Base-by-base conservation (phyloP, 495 filamentous ascomycete species). In the Pyrenula aspistea region DNA sequence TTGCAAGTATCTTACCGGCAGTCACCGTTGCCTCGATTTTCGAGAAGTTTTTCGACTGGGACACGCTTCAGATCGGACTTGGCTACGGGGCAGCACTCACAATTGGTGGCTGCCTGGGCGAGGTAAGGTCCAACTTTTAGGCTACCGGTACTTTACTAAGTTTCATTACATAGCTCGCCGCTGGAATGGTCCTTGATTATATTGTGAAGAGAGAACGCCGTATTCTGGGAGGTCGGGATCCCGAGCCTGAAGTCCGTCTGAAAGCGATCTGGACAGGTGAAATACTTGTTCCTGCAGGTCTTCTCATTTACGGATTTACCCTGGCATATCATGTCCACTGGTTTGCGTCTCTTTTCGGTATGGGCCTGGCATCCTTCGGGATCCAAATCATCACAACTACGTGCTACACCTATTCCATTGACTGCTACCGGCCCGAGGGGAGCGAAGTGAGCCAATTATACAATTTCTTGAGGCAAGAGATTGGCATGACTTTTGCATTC, bases 231-330 rank as follows among this genome's bases (percentile, higher is more conserved):
- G 55, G 48, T 22, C 22, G 24, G 12, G 50, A 49, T 24, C 55
- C 55, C 21, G 42, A 23, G 23, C 55, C 55, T 20, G 55, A 56
- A 24, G 47, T 48, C 48, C 55, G 55, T 20, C 50, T 56, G 22
- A 56, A 56, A 24, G 55, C 42, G 24, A 22, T 56, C 23, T 56
- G 55, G 55, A 51, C 55, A 49, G 55, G 55, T 2, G 55, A 42
- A n/a, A 51, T 56, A 20, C 55, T 56, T 15, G 21, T 56, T 24
- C 50, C 42, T 56, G 50, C 11, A 42, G 19, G 55, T 22, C 42
- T 36, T 25, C 55, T 53, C 48, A 49, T 49, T 56, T 56, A n/a
- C 50, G 24, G n/a, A 56, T 56, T 23, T 23, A 54, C 53, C 4
- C 20, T 54, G 53, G 23, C 24, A 54, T 54, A 54, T 23, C 24